Evolutionary conservation across 1,284 basidiomycete species (phyloP), one percentile per base, ranked within the genome.

Genomic region (Irpex sp.): DNA sequence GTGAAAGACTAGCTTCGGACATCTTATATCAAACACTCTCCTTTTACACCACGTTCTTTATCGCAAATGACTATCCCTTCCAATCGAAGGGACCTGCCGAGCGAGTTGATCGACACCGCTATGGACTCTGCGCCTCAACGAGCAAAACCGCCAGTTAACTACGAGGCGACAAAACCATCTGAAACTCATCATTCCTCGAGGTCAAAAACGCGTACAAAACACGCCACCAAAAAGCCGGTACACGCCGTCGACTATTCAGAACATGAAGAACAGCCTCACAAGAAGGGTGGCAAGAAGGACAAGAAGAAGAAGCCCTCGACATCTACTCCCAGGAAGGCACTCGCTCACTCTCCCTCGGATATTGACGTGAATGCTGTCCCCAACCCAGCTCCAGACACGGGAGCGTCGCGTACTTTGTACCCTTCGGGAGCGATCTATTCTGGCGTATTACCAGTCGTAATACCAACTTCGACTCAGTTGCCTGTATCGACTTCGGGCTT

Each of bases 351-450:
- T 31, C 54, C 58, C 5, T 39, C 68, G 5, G 68, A 75, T 59
- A 70, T 77, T 53, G 74, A 79, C 62, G 72, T 78, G 39, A 79
- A 80, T 37, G 73, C 79, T 31, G 75, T 87, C 54, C 85, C 86
- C n/a, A 78, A 80, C 66, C 85, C 85, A 58, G 77, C 81, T 53
- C 84, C 86, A 36, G 82, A 85, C 59, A 79, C 79, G 33, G 81
- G 80, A 49, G 63, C 72, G 59, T 61, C 58, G 11, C 21, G 47
- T n/a, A 50, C 67, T 5, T 35, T 65, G 15, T 61, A 57, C 37
- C 59, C 65, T 15, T 65, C 65, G 13, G 57, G 61, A 9, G 59
- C 62, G 5, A 64, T 73, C 11, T 68, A 69, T 58, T 67, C 72
- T 56, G 72, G 72, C 15, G 61, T 73, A 17, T 63, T 73, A 4